phyloP scores from a whole-genome alignment of 1,139 yeast genomes.

The Arxiozyma heterogenica region DNA sequence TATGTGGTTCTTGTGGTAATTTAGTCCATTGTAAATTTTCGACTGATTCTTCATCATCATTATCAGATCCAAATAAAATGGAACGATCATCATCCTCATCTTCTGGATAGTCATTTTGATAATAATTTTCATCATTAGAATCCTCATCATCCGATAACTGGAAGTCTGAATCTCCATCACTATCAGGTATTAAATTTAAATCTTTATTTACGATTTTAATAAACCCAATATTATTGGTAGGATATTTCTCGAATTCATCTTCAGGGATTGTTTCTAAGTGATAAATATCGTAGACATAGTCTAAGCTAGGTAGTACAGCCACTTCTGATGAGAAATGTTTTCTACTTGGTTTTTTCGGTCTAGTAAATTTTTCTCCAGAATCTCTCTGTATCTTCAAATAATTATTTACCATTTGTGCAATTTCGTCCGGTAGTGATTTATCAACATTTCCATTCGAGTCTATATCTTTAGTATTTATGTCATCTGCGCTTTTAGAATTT shows the following conservation, averaged over 20 bases:
- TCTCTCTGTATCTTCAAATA: slow-evolving; percentile 36
- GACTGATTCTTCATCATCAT: slow-evolving; percentile 22
- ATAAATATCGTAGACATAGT: slow-evolving; percentile 88
- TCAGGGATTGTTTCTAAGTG: slow-evolving; percentile 45
- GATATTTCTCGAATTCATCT: slow-evolving; percentile 35
- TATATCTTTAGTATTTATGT: not conserved
- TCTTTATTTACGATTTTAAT: slow-evolving; percentile 59
- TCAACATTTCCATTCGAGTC: not conserved
- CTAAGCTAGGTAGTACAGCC: slow-evolving; percentile 37
- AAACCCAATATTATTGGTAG: slow-evolving; percentile 49
- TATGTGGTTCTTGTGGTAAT: slow-evolving; percentile 2
- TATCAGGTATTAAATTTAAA: slow-evolving; percentile 46
- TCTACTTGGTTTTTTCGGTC: slow-evolving; percentile 22
- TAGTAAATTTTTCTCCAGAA: slow-evolving; percentile 6
- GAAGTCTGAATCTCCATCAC: slow-evolving; percentile 36
- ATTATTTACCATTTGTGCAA: slow-evolving; percentile 58
- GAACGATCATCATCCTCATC: slow-evolving; percentile 61
- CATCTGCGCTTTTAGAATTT: slow-evolving; percentile 6
- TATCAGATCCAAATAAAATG: slow-evolving; percentile 33
- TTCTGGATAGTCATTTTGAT: slow-evolving; percentile 90
- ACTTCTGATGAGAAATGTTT: slow-evolving; percentile 19
- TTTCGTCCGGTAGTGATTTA: slow-evolving; percentile 43
- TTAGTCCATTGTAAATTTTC: slow-evolving; percentile 2
- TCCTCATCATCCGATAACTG: slow-evolving; percentile 55
- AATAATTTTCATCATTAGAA: slow-evolving; percentile 83